Percentiles rank a stretch among this genome's conserved stretches.
Conservation (phyloP, 1,284 basidiomycete species). For the Neotropicomus parvogracilis region DNA sequence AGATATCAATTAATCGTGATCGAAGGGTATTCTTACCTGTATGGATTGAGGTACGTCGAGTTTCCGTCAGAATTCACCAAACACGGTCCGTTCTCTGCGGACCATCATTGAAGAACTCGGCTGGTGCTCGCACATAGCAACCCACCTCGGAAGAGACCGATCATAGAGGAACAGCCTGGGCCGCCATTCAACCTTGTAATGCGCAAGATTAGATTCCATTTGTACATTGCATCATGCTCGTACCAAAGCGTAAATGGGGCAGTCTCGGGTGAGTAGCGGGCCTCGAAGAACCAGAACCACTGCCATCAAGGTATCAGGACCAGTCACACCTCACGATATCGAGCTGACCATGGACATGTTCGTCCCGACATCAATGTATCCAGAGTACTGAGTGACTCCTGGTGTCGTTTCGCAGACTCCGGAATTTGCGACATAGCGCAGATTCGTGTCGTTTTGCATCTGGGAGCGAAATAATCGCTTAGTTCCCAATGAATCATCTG, state of each 20-base stretch:
- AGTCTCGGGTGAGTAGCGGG: constrained; percentile 53
- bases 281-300: constrained; percentile 76
- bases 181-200: constrained; percentile 35
- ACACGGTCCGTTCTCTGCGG: constrained; percentile 31
- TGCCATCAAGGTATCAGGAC: constrained; percentile 21
- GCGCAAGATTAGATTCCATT: constrained; percentile 23
- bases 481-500: neutral
- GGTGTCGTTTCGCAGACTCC: constrained; percentile 73
- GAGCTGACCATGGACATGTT: constrained; percentile 58
- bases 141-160: constrained; percentile 42
- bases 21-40: constrained; percentile 21
- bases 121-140: neutral
- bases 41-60: constrained; percentile 30
- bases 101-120: neutral
- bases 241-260: constrained; percentile 68
- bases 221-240: constrained; percentile 3
- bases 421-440: constrained; percentile 59
- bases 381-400: constrained; percentile 63
- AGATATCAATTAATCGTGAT: neutral
- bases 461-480: constrained; percentile 18
- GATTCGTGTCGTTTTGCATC: constrained; percentile 20
- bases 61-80: constrained; percentile 24
- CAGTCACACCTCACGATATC: neutral
- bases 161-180: constrained; percentile 42
- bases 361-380: constrained; percentile 58